Evolutionary conservation across 768 basidiomycete species (phyloP), one percentile per base, ranked within the genome.

Genomic region (Cystobasidium tubakii): DNA sequence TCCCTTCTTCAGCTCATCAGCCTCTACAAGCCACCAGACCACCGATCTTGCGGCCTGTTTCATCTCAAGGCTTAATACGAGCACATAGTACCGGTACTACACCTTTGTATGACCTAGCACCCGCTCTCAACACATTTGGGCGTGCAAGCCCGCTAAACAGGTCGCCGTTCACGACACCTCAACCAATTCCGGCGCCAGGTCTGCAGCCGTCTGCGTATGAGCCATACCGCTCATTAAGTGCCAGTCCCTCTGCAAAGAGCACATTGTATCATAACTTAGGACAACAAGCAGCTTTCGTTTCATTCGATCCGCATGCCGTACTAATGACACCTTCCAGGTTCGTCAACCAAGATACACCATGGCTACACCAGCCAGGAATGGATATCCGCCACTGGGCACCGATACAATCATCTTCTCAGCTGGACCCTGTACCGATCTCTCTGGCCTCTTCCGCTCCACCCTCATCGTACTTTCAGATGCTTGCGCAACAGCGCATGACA

Each of bases 321-420:
- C 62, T 70, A 10, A 21, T 77, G 7, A 73, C 76, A 1, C 73
- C 72, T 3, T 76, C 75, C 12, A 66, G 60, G 19, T 79, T 77
- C 65, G 17, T 76, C 10, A 54, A 54, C 44, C 57, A 60, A 60
- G 29, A 27, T 6, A 34, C 57, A 6, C 57, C 57, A 7, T 60
- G 57, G 17, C 27, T 60, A 60, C 57, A 60, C 6, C 21, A 54
- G 21, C 4, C 57, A 21, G 13, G 29, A 15, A 6, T 6, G 29
- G 57, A 27, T 12, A 6, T 12, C 29, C 57, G 23, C 4, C 57
- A 60, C 15, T 34, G 29, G 4, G 57, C 57, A 29, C 57, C 25
- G 4, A 31, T 29, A 15, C 57, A 60, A 6, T 60, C 33, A 7
- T 25, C 25, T 6, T 29, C 57, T 29, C 57, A 60, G 46, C 7